Conservation (phyloP, 371 early-diverging fungal genomes). For the Circinella minor region DNA sequence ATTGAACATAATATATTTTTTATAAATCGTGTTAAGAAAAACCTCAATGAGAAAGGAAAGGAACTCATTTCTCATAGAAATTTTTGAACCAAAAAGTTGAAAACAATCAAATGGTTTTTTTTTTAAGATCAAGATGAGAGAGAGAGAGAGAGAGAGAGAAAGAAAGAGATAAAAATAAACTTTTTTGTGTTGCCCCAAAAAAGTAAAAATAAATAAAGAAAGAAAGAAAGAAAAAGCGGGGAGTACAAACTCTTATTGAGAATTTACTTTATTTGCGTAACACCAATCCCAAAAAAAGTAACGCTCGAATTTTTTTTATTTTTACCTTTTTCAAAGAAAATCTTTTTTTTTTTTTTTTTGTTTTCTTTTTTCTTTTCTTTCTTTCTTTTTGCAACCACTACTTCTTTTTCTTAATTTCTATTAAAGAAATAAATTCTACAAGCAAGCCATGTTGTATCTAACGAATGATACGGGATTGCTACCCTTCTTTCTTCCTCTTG, state of each 20-base stretch:
- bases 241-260: constrained; percentile 2
- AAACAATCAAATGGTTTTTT: no score
- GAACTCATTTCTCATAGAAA: no score
- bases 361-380: constrained; percentile 11
- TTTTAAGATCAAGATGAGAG: no score
- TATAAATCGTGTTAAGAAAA: no score
- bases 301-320: constrained; percentile 11
- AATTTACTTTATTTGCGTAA: constrained; percentile 10
- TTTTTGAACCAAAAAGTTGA: no score
- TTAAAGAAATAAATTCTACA: no score
- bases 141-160: no score
- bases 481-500: constrained; percentile 71
- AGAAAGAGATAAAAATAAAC: no score
- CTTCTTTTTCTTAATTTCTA: background rate
- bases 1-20: no score
- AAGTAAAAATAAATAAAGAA: background rate
- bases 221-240: background rate
- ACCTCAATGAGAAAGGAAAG: no score
- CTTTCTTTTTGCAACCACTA: constrained; percentile 1
- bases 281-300: constrained; percentile 13
- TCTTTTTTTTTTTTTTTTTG: no score
- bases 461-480: constrained; percentile 61
- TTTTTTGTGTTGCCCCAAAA: background rate
- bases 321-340: constrained; percentile 8
- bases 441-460: constrained; percentile 64